Conservation (phyloP, 352 stramenopile genomes). For the Phytophthora tubulina region DNA sequence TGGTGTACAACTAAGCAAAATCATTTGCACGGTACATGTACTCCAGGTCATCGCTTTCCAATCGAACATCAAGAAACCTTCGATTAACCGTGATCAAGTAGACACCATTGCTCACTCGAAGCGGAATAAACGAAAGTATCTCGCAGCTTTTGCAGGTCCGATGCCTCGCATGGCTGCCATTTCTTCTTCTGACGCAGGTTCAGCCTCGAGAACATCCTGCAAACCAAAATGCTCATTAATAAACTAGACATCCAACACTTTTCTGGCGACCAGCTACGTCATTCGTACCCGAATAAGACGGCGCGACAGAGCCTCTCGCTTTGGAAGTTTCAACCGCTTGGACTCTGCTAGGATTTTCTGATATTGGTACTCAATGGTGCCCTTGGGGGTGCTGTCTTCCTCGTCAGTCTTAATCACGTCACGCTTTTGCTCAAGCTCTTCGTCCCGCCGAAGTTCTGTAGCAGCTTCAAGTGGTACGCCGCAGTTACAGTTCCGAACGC, state of each 20-base stretch:
- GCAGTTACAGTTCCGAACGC: conserved; percentile 73
- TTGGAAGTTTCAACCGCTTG: conserved; percentile 54
- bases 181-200: conserved; percentile 59
- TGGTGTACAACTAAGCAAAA: too few relatives aligned
- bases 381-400: conserved; percentile 27
- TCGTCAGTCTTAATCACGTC: conserved; percentile 5
- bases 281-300: conserved; percentile 52
- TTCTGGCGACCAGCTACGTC: neutral
- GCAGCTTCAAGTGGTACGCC: conserved; percentile 35
- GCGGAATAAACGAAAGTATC: conserved; percentile 63
- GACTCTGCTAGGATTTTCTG: conserved; percentile 59
- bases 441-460: conserved; percentile 10
- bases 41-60: too few relatives aligned
- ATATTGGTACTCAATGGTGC: conserved; percentile 70
- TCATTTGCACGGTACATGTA: too few relatives aligned
- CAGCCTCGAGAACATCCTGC: conserved; percentile 59
- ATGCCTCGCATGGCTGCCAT: conserved; percentile 76
- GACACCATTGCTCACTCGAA: conserved; percentile 27
- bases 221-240: neutral
- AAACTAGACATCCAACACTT: neutral
- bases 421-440: conserved; percentile 11
- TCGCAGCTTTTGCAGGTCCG: conserved; percentile 51
- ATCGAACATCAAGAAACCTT: too few relatives aligned
- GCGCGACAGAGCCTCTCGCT: conserved; percentile 66
- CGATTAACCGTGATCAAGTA: too few relatives aligned